Conservation (phyloP, 2,329 filamentous ascomycete genomes). For the Aureobasidium sp. region DNA sequence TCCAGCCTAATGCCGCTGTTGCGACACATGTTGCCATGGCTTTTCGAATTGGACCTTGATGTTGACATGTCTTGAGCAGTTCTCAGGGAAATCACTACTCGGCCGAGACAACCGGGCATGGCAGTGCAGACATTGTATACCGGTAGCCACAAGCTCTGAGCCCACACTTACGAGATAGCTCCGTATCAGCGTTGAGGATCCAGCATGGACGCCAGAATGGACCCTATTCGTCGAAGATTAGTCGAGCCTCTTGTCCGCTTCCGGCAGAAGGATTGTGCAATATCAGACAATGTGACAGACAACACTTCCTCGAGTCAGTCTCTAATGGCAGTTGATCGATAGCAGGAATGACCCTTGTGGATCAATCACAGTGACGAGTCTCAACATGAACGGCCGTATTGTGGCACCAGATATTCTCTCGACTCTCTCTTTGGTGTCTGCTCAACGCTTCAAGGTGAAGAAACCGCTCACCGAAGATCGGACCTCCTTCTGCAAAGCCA, state of each 20-base stretch:
- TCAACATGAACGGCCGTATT: neutral
- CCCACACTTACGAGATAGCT: neutral
- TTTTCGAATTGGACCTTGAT: neutral
- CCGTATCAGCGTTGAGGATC: neutral
- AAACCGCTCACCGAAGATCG: neutral
- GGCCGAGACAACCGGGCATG: neutral
- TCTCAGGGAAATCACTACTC: neutral
- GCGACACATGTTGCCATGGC: neutral
- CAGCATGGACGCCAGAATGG: neutral
- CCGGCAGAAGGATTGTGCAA: neutral
- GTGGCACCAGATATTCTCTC: neutral
- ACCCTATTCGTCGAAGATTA: neutral
- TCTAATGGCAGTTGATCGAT: slow-evolving; percentile 5
- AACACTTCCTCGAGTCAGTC: neutral
- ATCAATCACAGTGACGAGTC: neutral
- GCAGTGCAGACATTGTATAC: neutral
- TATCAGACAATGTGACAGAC: neutral
- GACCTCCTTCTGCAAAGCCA: neutral
- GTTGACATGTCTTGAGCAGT: neutral
- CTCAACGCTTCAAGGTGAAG: neutral
- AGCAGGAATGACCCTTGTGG: slow-evolving; percentile 2
- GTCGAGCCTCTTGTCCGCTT: neutral
- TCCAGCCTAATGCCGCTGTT: neutral
- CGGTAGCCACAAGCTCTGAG: neutral
- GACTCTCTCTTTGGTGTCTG: neutral